Evolutionary conservation across 345 rosid species (phyloP).

Genomic region (Corymbia maculata): DNA sequence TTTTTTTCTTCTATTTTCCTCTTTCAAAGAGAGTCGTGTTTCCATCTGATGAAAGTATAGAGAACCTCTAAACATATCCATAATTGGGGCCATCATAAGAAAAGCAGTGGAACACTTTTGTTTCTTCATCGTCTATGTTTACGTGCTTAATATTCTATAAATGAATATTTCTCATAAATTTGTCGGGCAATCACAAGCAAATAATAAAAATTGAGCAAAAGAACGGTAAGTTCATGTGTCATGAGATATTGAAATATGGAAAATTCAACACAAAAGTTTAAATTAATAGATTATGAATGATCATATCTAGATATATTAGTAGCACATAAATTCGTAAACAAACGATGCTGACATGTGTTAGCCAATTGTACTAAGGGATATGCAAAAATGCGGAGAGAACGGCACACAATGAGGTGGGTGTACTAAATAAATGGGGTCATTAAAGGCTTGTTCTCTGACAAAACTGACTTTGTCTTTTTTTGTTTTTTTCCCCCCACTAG

Average conservation of each 20-base stretch:
- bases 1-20: neutral
- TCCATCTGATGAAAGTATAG: neutral
- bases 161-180: neutral
- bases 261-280: too few relatives aligned
- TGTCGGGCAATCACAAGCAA: neutral
- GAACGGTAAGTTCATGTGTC: neutral
- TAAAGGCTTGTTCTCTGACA: neutral
- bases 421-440: neutral
- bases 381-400: neutral
- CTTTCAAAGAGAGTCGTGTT: neutral
- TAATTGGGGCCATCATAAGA: neutral
- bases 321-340: too few relatives aligned
- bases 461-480: neutral
- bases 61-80: neutral
- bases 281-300: too few relatives aligned
- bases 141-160: too few relatives aligned
- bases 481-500: neutral
- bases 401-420: neutral
- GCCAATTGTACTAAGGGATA: too few relatives aligned
- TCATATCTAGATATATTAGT: too few relatives aligned
- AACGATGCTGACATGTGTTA: too few relatives aligned
- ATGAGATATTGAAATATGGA: too few relatives aligned
- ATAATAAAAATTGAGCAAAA: neutral
- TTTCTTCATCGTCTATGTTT: neutral
- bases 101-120: neutral